Conservation (phyloP, 176 grass and related monocot genomes). For the Bromus sterilis region DNA sequence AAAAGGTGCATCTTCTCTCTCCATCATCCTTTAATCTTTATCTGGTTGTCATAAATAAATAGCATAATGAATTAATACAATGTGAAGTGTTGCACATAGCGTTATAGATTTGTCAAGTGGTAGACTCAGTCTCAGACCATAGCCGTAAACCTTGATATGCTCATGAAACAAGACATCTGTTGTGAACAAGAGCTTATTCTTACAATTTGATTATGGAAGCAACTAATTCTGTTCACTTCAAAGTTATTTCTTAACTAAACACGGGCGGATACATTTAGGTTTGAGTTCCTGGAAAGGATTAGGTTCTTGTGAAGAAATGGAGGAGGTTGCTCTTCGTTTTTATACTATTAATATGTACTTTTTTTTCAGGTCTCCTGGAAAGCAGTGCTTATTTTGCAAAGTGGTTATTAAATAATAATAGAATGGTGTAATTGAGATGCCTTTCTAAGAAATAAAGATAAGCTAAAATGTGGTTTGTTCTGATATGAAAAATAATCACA, state of each 20-base stretch:
- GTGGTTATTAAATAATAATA: background rate
- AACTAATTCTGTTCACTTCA: background rate
- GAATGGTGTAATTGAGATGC: background rate
- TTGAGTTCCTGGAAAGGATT: conserved; percentile 11
- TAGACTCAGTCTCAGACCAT: background rate
- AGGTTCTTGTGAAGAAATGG: background rate
- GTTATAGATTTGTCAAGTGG: background rate
- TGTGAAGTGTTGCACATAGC: background rate
- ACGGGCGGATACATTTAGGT: background rate
- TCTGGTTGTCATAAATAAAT: background rate
- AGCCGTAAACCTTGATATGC: background rate
- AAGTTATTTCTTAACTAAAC: background rate
- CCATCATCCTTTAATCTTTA: background rate
- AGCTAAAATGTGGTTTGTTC: background rate
- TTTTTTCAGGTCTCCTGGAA: background rate
- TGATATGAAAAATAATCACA: background rate
- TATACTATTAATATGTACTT: background rate
- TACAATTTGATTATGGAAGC: background rate
- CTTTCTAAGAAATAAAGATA: background rate
- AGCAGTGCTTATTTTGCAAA: background rate
- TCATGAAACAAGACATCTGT: background rate
- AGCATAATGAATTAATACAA: background rate
- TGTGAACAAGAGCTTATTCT: background rate
- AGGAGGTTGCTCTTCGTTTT: background rate
- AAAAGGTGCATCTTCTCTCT: conserved; percentile 29